Evolutionary conservation across 352 stramenopile species (phyloP).

Genomic region (Pythium phragmitis): DNA sequence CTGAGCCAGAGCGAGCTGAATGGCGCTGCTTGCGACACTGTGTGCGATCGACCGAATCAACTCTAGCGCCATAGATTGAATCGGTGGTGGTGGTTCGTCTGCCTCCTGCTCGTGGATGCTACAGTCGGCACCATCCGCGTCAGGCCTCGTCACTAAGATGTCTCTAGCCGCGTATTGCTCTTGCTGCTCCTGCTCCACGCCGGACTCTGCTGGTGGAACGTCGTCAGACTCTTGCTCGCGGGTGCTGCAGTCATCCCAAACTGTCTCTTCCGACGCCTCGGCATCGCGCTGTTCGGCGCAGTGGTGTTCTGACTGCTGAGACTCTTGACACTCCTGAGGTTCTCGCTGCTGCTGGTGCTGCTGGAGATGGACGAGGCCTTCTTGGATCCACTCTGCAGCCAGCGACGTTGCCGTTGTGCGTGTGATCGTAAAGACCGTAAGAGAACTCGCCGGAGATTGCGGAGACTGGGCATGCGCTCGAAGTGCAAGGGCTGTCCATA

Average conservation of each 20-base stretch:
- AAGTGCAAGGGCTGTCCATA: constrained; percentile 6
- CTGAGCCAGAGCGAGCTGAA: neutral
- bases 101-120: too few relatives aligned
- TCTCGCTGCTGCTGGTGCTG: neutral
- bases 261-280: too few relatives aligned
- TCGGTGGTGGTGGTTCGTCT: neutral
- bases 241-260: neutral
- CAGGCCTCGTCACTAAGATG: too few relatives aligned
- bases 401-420: neutral
- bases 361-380: neutral
- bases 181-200: too few relatives aligned
- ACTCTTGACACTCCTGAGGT: neutral
- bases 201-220: too few relatives aligned
- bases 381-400: neutral
- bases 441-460: neutral
- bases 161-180: too few relatives aligned
- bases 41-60: neutral
- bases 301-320: neutral
- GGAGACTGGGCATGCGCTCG: neutral
- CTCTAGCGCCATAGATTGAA: neutral
- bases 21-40: neutral
- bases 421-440: neutral
- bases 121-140: neutral
- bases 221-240: too few relatives aligned
- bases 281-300: neutral